These are phyloP conservation scores for Paecilomyces formosus DNA, from an alignment of 2,329 filamentous ascomycete genomes.

Conservation along the genomic window DNA sequence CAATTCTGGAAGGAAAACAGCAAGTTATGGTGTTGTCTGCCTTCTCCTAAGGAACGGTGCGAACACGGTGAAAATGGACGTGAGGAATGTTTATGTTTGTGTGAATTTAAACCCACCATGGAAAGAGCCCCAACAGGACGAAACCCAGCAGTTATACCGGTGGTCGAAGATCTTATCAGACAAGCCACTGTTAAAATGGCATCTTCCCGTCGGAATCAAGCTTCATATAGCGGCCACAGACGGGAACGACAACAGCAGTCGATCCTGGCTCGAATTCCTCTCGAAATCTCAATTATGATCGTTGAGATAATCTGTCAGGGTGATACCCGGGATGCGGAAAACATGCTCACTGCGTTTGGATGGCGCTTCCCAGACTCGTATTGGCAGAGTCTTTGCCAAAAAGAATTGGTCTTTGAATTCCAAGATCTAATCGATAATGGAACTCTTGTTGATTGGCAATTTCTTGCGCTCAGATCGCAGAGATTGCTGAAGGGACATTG, in stretches of 20 bases:
- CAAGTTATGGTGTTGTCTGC: neutral
- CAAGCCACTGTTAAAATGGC: neutral
- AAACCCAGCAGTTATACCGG: neutral
- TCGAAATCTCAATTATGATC: neutral
- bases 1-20: slow-evolving; percentile 6
- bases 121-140: neutral
- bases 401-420: slow-evolving; percentile 8
- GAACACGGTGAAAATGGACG: neutral
- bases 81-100: neutral
- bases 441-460: slow-evolving; percentile 6
- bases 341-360: slow-evolving; percentile 6
- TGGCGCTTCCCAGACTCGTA: slow-evolving; percentile 7
- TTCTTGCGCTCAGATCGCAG: slow-evolving; percentile 5
- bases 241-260: neutral
- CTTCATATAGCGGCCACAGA: no score
- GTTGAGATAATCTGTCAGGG: neutral
- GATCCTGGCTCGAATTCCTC: neutral
- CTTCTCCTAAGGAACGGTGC: neutral
- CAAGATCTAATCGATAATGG: slow-evolving; percentile 4
- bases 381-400: slow-evolving; percentile 6
- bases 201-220: neutral
- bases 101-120: neutral
- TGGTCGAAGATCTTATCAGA: neutral
- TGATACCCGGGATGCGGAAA: slow-evolving; percentile 2
- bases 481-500: slow-evolving; percentile 3